Conservation (phyloP, 345 rosid species). For the Mallotus nudiflorus region DNA sequence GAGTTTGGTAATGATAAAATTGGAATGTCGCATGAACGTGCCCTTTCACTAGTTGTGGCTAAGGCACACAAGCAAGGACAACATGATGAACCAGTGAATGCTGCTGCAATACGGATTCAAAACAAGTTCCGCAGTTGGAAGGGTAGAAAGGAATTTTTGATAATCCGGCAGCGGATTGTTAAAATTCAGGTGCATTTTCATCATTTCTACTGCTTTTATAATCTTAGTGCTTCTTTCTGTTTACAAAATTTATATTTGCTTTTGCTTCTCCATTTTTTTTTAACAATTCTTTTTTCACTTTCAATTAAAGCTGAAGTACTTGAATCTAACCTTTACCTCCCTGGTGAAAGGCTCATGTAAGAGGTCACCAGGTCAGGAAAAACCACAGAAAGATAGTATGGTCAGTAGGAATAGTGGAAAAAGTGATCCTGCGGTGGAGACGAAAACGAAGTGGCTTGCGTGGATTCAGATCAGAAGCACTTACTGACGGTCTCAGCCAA, state of each 20-base stretch:
- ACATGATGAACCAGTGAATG: conserved; percentile 59
- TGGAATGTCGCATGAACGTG: conserved; percentile 63
- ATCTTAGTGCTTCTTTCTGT: neutral
- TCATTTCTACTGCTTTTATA: conserved; percentile 1
- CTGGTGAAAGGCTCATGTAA: conserved; percentile 74
- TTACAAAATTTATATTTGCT: too few species aligned
- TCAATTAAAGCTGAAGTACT: conserved; percentile 4
- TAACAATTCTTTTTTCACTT: neutral
- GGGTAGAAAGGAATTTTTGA: conserved; percentile 79
- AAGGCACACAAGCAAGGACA: conserved; percentile 56
- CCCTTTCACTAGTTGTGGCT: conserved; percentile 64
- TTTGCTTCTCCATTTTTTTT: neutral
- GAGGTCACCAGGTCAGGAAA: conserved; percentile 92
- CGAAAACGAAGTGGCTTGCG: conserved; percentile 86
- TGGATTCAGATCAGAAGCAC: conserved; percentile 70
- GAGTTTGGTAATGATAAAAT: conserved; percentile 54
- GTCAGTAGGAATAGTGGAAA: conserved; percentile 93
- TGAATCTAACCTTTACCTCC: conserved; percentile 18
- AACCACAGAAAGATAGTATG: conserved; percentile 73
- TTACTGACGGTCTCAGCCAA: conserved; percentile 43
- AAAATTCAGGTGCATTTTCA: conserved; percentile 67
- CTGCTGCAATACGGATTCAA: conserved; percentile 83
- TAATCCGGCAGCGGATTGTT: conserved; percentile 70
- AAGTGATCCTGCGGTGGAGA: conserved; percentile 93
- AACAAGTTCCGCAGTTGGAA: conserved; percentile 89